Conservation (phyloP, 768 basidiomycete genomes). For the Termitomyces titanicus region DNA sequence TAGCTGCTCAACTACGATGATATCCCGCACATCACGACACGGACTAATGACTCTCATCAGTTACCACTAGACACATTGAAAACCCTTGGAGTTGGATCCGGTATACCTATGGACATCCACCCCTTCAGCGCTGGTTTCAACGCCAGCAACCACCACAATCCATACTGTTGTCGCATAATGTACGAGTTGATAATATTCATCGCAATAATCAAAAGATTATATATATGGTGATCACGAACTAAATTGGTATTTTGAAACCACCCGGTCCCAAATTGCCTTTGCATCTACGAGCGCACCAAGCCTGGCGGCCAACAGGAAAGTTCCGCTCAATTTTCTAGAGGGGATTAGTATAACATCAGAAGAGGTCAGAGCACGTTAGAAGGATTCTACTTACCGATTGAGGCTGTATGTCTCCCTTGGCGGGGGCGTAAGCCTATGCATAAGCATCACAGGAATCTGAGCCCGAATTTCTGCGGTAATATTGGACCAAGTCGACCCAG, state of each 20-base stretch:
- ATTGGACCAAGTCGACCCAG: slow-evolving; percentile 55
- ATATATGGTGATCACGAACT: slow-evolving; percentile 7
- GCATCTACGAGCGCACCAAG: slow-evolving; percentile 75
- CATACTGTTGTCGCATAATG: neutral
- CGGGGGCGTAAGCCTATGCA: slow-evolving; percentile 85
- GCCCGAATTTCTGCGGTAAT: slow-evolving; percentile 77
- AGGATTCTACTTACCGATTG: slow-evolving; percentile 57
- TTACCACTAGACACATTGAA: slow-evolving; percentile 6
- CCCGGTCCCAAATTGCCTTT: slow-evolving; percentile 69
- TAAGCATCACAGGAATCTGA: slow-evolving; percentile 87
- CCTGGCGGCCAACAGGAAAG: slow-evolving; percentile 75
- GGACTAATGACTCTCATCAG: slow-evolving; percentile 18
- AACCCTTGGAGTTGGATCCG: slow-evolving; percentile 1
- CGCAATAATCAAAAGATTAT: neutral
- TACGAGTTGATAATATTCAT: slow-evolving; percentile 5
- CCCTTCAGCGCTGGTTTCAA: slow-evolving; percentile 19
- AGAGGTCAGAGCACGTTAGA: neutral
- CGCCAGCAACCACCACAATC: slow-evolving; percentile 14
- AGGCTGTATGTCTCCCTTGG: slow-evolving; percentile 93
- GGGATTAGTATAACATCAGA: neutral
- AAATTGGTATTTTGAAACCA: slow-evolving; percentile 43
- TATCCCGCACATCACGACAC: slow-evolving; percentile 4
- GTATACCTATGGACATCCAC: neutral
- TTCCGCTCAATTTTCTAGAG: slow-evolving; percentile 74
- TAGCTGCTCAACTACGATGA: slow-evolving; percentile 1